Base-by-base conservation (phyloP, 345 rosid species). In the Syzygium aqueum region DNA sequence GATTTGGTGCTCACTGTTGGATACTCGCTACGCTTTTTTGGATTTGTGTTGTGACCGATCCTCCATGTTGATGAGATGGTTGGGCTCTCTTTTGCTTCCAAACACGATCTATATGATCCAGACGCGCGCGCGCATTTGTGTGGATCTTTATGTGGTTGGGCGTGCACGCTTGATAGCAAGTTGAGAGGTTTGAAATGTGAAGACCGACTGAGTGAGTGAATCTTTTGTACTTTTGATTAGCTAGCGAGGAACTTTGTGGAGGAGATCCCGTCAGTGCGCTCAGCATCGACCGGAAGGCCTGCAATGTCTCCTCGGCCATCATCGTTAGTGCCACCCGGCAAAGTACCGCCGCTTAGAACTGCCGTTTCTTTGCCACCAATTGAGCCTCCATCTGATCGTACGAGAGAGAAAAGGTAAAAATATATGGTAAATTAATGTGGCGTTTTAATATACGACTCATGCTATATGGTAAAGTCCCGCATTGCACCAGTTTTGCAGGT, bases 211-310 rank as follows among this genome's bases (percentile, higher is more conserved):
- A 33, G 57, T 51, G 53, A 92, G 88, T 51, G 21, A 33, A 65
- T 51, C 87, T 87, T 59, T 85, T 28, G 84, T 25, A 51, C 54
- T 85, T 88, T 88, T 61, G 50, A 77, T 61, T 83, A 96, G 98
- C 86, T 95, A 56, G 92, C 92, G 77, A 88, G 92, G 87, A 96
- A 95, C 88, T 78, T 91, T 37, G 91, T 57, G 4, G 98, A 92
- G 77, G 96, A 95, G 87, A 57, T 90, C n/a, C 56, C 91, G 0
- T 53, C 94, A 27, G 88, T 78, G 87, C 91, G 93, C 49, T 95
- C 96, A 16, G 89, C 93, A 33, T 94, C 98, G 28, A 86, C 95
- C 57, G 98, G 95, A 87, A 91, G 95, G 89, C 87, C 95, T 54
- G 43, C 96, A 46, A 88, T 90, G 85, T 89, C 98, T 56, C 89